These are phyloP conservation scores for Gastrolobium villosum DNA, from an alignment of 306 rosid genomes.

Conservation along the genomic window DNA sequence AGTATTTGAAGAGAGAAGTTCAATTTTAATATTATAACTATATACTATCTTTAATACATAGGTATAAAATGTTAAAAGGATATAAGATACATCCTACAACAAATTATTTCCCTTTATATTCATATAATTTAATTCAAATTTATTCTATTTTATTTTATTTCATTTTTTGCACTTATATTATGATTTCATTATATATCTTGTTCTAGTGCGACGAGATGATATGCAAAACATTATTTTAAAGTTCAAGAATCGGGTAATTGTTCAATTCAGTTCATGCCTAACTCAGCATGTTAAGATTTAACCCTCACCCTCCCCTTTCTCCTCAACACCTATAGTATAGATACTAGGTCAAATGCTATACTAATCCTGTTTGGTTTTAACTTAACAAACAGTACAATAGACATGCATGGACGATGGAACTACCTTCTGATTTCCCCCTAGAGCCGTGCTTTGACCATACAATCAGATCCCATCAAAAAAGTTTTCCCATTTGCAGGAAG, in stretches of 20 bases:
- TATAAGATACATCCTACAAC: too few relatives aligned
- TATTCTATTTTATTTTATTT: background rate
- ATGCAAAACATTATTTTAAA: background rate
- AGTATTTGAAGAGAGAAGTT: too few relatives aligned
- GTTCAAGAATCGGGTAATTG: slow-evolving; percentile 24
- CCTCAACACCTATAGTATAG: slow-evolving; percentile 12
- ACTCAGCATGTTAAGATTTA: slow-evolving; percentile 37
- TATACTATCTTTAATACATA: too few relatives aligned
- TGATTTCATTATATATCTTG: background rate
- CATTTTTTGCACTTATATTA: background rate
- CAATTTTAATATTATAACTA: too few relatives aligned
- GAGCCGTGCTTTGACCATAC: slow-evolving; percentile 55
- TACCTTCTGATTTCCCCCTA: background rate
- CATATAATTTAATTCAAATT: background rate
- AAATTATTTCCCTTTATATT: too few relatives aligned
- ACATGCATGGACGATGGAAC: slow-evolving; percentile 9
- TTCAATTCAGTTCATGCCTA: slow-evolving; percentile 41
- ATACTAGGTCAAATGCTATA: slow-evolving; percentile 51
- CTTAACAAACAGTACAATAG: background rate
- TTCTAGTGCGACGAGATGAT: background rate
- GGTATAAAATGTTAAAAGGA: too few relatives aligned
- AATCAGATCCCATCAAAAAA: background rate
- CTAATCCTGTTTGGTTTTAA: slow-evolving; percentile 18
- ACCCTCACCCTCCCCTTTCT: slow-evolving; percentile 32
- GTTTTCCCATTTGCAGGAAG: background rate